These are phyloP conservation scores for Ogataea paraovalis DNA, from an alignment of 805 yeast genomes.

Conservation along the genomic window DNA sequence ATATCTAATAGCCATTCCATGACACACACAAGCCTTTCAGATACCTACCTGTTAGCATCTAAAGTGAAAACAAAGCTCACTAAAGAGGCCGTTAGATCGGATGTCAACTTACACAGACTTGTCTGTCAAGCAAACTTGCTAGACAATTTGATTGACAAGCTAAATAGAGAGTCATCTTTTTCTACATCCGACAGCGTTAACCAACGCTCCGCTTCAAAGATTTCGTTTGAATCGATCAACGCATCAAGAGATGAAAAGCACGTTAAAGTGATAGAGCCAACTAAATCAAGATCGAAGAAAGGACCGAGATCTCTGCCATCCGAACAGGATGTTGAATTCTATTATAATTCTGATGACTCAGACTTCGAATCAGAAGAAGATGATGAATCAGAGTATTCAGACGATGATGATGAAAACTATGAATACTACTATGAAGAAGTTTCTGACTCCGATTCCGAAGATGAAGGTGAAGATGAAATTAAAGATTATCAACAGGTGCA, in stretches of 20 bases:
- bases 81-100: slow-evolving; percentile 54
- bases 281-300: slow-evolving; percentile 10
- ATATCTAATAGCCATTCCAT: neutral
- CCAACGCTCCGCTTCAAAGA: slow-evolving; percentile 17
- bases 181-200: slow-evolving; percentile 16
- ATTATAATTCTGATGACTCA: slow-evolving; percentile 25
- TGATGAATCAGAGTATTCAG: slow-evolving; percentile 24
- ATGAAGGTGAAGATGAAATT: slow-evolving; percentile 7
- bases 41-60: slow-evolving; percentile 59
- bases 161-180: slow-evolving; percentile 30
- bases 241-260: slow-evolving; percentile 10
- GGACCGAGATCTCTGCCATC: neutral
- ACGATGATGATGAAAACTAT: slow-evolving; percentile 16
- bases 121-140: slow-evolving; percentile 71
- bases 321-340: slow-evolving; percentile 5
- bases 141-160: slow-evolving; percentile 57
- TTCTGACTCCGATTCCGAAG: slow-evolving; percentile 13
- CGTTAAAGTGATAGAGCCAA: slow-evolving; percentile 15
- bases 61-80: slow-evolving; percentile 62
- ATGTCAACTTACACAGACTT: slow-evolving; percentile 52
- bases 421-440: slow-evolving; percentile 19
- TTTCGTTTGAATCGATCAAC: slow-evolving; percentile 16
- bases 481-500: slow-evolving; percentile 1
- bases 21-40: slow-evolving; percentile 28
- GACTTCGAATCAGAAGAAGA: slow-evolving; percentile 29